Evolutionary conservation across 1,139 yeast genomes (phyloP).

Genomic region (Candida albicans): DNA sequence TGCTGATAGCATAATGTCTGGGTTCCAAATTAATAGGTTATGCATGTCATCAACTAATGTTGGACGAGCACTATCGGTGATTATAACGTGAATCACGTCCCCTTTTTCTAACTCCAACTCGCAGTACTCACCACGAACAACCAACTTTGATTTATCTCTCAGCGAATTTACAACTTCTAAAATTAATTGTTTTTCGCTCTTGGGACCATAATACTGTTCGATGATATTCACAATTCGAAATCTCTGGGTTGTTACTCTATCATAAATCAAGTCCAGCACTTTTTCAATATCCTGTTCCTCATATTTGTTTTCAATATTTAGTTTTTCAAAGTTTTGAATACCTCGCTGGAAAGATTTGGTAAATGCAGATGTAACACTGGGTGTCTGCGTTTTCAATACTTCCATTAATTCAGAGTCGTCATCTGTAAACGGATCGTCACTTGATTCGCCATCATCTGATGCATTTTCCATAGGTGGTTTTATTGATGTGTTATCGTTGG

Average conservation of each 20-base stretch:
- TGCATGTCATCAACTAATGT: conserved; percentile 54
- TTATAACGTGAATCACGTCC: conserved; percentile 64
- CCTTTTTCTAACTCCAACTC: conserved; percentile 40
- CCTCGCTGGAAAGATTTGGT: conserved; percentile 26
- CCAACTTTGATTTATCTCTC: conserved; percentile 35
- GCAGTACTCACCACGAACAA: conserved; percentile 52
- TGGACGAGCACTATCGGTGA: conserved; percentile 39
- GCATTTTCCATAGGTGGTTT: not conserved
- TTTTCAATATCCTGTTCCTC: conserved; percentile 23
- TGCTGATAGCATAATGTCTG: conserved; percentile 79
- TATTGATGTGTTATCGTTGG: conserved; percentile 2
- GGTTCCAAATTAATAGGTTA: conserved; percentile 73
- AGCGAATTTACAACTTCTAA: conserved; percentile 45
- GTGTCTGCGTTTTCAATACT: not conserved
- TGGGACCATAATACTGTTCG: conserved; percentile 24
- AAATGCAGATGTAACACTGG: conserved; percentile 3
- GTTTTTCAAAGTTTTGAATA: conserved; percentile 25
- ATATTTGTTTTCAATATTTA: conserved; percentile 11
- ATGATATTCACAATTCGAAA: conserved; percentile 44
- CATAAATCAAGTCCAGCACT: conserved; percentile 40
- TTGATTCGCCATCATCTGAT: conserved; percentile 7
- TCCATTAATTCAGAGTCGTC: conserved; percentile 21
- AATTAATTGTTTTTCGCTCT: conserved; percentile 42
- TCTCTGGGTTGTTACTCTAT: conserved; percentile 49
- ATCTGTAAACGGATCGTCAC: conserved; percentile 33